These are phyloP conservation scores for Lyophyllum atratum DNA, from an alignment of 768 basidiomycete genomes.

Conservation along the genomic window DNA sequence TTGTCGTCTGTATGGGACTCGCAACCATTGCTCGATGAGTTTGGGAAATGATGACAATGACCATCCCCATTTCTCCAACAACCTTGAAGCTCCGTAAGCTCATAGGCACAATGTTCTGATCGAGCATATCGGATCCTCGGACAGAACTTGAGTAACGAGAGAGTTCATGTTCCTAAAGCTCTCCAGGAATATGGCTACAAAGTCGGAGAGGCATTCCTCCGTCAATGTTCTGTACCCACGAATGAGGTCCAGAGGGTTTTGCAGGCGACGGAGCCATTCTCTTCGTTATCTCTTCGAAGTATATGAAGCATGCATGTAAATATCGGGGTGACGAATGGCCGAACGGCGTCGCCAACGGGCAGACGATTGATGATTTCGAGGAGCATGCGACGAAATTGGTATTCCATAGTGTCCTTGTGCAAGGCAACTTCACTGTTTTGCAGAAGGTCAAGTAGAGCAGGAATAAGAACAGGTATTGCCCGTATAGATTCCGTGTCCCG, in stretches of 20 bases:
- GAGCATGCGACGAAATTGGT: conserved; percentile 83
- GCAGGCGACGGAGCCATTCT: conserved; percentile 87
- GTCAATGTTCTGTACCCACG: conserved; percentile 73
- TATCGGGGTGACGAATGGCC: conserved; percentile 64
- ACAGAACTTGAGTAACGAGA: conserved; percentile 75
- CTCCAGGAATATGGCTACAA: conserved; percentile 79
- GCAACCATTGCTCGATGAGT: conserved; percentile 67
- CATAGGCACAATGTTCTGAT: conserved; percentile 61
- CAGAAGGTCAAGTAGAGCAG: conserved; percentile 71
- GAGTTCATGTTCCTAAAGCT: conserved; percentile 72
- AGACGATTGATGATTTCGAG: conserved; percentile 90
- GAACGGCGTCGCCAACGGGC: conserved; percentile 77
- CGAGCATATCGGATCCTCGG: conserved; percentile 61
- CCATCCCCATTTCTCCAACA: conserved; percentile 90
- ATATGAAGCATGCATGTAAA: conserved; percentile 83
- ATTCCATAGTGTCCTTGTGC: conserved; percentile 68
- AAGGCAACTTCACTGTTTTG: conserved; percentile 68
- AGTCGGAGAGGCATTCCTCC: conserved; percentile 75
- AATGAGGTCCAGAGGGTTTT: conserved; percentile 91
- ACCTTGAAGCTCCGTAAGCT: conserved; percentile 91
- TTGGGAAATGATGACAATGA: conserved; percentile 89
- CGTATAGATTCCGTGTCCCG: conserved; percentile 73
- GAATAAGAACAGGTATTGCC: conserved; percentile 72
- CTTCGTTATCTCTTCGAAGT: conserved; percentile 91
- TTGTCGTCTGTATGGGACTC: conserved; percentile 66